These are phyloP conservation scores for Trichosporon faecale DNA, from an alignment of 1,284 basidiomycete genomes.

Conservation along the genomic window DNA sequence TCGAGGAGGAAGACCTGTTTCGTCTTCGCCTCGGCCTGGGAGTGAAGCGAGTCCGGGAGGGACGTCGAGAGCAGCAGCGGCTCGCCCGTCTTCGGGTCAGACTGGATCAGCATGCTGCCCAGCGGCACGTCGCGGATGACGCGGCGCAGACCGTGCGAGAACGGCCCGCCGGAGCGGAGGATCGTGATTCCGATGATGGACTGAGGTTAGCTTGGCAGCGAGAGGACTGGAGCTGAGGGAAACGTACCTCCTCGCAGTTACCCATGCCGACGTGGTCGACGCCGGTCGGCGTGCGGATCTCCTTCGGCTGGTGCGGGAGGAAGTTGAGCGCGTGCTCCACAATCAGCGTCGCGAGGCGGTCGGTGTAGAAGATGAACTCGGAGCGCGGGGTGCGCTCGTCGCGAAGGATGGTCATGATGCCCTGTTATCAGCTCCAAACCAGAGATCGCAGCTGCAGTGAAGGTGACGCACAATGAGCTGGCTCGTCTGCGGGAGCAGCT, in stretches of 20 bases:
- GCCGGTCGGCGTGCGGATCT: conserved; percentile 67
- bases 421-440: conserved; percentile 55
- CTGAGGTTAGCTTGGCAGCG: conserved; percentile 25
- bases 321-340: conserved; percentile 79
- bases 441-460: not conserved
- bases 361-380: conserved; percentile 66
- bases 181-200: conserved; percentile 47
- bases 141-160: conserved; percentile 83
- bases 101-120: conserved; percentile 87
- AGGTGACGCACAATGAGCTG: conserved; percentile 65
- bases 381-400: conserved; percentile 66
- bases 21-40: conserved; percentile 62
- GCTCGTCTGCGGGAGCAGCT: conserved; percentile 71
- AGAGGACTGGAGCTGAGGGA: not conserved
- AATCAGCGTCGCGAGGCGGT: conserved; percentile 78
- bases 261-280: conserved; percentile 62
- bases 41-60: conserved; percentile 70
- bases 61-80: conserved; percentile 78
- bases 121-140: conserved; percentile 83
- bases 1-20: conserved; percentile 89
- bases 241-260: conserved; percentile 50
- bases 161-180: conserved; percentile 65
- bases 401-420: conserved; percentile 81
- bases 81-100: conserved; percentile 77
- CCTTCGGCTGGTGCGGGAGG: conserved; percentile 67